Evolutionary conservation across 345 rosid genomes (phyloP), one percentile per base, ranked within the genome.

Genomic region (Trapa bicornis): DNA sequence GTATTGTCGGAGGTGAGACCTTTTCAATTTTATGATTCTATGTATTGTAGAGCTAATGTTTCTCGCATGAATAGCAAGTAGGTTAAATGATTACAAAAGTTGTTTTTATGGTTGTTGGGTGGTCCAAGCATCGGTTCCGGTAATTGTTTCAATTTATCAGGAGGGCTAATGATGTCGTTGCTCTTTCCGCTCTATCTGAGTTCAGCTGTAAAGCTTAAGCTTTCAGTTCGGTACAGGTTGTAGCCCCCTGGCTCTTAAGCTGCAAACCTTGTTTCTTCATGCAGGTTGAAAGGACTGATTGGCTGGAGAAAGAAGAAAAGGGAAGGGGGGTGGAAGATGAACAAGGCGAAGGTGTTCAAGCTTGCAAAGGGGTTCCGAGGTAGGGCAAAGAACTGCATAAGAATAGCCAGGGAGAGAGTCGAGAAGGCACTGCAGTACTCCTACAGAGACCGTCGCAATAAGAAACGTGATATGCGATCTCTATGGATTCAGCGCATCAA

Each of bases 351-450:
- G 84, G 82, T 91, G 64, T 75, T 90, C 32, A 89, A 91, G 78
- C 80, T 94, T 41, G 99, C 97, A 0, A 91, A 88, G 69, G 97
- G 99, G 4, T 93, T 93, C 78, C 80, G 95, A 68, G 97, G 97
- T 67, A 86, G 95, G 76, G 97, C 97, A 2, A 94, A 93, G 82
- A 93, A 90, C 65, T 90, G 96, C 79, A 93, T 88, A 63, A 80
- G 92, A 72, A 88, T 93, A 37, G 96, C 97, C 5, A 80, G 97
- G 77, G 97, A 88, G 73, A 83, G 96, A 73, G 97, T 90, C 4
- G 98, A 93, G 91, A 93, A 93, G 81, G 98, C 98, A 13, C 77
- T 93, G 74, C 95, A 88, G 72, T 90, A 90, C 76, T 93, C 92
- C 42, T 93, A 93, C 76, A 83, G 96, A 77, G 99, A 94, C 71